Percentiles rank a stretch among this genome's conserved stretches.
Evolutionary conservation across 805 yeast species (phyloP).

Genomic region (Maudiozyma bulderi): DNA sequence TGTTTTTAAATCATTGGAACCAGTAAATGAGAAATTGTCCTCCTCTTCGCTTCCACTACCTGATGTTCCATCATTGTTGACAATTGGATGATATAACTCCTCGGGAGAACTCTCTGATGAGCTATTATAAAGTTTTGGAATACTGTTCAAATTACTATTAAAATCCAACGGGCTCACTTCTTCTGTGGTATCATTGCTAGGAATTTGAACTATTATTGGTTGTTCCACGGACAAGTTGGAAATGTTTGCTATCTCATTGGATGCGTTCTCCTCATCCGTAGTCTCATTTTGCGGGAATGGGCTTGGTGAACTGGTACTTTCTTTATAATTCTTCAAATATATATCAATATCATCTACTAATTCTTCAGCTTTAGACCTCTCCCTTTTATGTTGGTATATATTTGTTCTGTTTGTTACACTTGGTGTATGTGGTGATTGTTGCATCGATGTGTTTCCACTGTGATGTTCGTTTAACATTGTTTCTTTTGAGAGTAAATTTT

Average conservation of each 20-base stretch:
- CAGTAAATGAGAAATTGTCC: background rate
- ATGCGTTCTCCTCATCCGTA: background rate
- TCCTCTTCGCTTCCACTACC: background rate
- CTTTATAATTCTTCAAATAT: slow-evolving; percentile 15
- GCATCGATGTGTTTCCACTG: background rate
- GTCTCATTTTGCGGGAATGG: background rate
- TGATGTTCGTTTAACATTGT: background rate
- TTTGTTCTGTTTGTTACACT: background rate
- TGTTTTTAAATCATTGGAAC: background rate
- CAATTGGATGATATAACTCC: background rate
- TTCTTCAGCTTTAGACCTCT: slow-evolving; percentile 27
- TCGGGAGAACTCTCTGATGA: background rate
- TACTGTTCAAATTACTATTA: background rate
- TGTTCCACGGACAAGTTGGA: no score
- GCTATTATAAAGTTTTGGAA: background rate
- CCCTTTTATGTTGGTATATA: slow-evolving; percentile 15
- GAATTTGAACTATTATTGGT: background rate
- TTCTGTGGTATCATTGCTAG: background rate
- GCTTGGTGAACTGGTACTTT: slow-evolving; percentile 2
- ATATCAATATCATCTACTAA: slow-evolving; percentile 27
- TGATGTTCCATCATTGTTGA: background rate
- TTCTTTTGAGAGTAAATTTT: background rate
- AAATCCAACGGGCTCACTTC: background rate
- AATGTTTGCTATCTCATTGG: no score
- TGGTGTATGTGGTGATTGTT: background rate